phyloP scores from a whole-genome alignment of 306 rosid genomes.

The Prunus fruticosa region DNA sequence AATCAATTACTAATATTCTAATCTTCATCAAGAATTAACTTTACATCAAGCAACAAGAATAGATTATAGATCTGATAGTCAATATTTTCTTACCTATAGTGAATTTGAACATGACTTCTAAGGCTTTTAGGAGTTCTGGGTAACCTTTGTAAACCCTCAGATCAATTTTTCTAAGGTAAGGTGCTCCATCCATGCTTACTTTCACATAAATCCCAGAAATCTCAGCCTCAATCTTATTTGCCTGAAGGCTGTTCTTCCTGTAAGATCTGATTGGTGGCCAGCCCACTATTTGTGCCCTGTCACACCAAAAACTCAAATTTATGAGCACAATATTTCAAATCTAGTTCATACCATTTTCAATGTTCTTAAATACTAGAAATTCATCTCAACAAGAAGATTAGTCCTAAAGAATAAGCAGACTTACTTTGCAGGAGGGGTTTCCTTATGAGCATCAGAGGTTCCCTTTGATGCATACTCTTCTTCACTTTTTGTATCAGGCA shows the following conservation, averaged over 20 bases:
- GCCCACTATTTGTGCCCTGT: conserved; percentile 82
- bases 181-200: conserved; percentile 98
- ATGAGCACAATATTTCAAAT: background rate
- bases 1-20: background rate
- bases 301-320: conserved; percentile 4
- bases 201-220: conserved; percentile 62
- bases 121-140: conserved; percentile 58
- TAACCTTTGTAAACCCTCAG: conserved; percentile 58
- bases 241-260: conserved; percentile 63
- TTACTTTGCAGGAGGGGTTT: conserved; percentile 68
- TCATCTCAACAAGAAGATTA: background rate
- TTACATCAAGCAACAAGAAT: too few species aligned
- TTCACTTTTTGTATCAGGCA: conserved; percentile 31
- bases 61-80: background rate
- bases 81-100: conserved; percentile 47
- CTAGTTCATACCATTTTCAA: background rate
- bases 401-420: conserved; percentile 6
- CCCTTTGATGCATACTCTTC: conserved; percentile 34
- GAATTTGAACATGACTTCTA: conserved; percentile 79
- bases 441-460: conserved; percentile 13
- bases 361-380: background rate
- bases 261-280: conserved; percentile 91
- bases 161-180: conserved; percentile 89
- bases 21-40: too few species aligned
- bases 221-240: conserved; percentile 46